Percentiles rank a stretch among this genome's conserved stretches.
phyloP scores from a whole-genome alignment of 2,329 filamentous ascomycete genomes.

The Ilyonectria sp. region DNA sequence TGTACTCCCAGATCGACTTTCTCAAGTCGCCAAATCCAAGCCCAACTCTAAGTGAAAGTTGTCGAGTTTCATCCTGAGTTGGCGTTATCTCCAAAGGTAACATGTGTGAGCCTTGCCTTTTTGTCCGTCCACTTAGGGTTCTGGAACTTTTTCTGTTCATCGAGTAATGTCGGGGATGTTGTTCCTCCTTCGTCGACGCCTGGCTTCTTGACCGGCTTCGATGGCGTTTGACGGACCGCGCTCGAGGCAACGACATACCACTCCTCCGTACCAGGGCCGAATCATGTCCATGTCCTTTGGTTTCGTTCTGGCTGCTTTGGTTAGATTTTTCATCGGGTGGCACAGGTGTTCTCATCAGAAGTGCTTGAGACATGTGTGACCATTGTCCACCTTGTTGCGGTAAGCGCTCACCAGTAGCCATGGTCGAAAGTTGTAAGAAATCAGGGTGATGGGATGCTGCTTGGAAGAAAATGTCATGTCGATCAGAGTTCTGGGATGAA shows the following conservation, averaged over 20 bases:
- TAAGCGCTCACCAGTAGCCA: constrained; percentile 10
- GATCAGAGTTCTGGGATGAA: not conserved
- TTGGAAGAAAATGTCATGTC: constrained; percentile 13
- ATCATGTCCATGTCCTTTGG: constrained; percentile 8
- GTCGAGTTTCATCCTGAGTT: constrained; percentile 33
- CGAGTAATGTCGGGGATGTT: constrained; percentile 40
- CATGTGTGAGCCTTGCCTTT: constrained; percentile 40
- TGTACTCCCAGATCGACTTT: constrained; percentile 26
- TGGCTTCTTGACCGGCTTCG: constrained; percentile 27
- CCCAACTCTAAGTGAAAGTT: constrained; percentile 26
- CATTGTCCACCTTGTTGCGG: constrained; percentile 24
- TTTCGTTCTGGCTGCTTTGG: not conserved
- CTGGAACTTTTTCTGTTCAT: constrained; percentile 40
- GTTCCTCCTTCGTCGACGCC: constrained; percentile 12
- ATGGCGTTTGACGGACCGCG: constrained; percentile 22
- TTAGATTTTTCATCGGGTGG: constrained; percentile 19
- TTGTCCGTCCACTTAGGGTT: constrained; percentile 35
- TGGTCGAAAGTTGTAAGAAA: not conserved
- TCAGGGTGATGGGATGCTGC: constrained; percentile 5
- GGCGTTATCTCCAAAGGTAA: constrained; percentile 49
- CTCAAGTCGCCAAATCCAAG: constrained; percentile 29
- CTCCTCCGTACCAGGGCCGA: not conserved
- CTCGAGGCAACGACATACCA: constrained; percentile 4
- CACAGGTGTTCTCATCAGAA: constrained; percentile 40
- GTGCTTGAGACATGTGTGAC: constrained; percentile 37